Base-by-base conservation (phyloP, 805 yeast species). In the Kodamaea kakaduensis region DNA sequence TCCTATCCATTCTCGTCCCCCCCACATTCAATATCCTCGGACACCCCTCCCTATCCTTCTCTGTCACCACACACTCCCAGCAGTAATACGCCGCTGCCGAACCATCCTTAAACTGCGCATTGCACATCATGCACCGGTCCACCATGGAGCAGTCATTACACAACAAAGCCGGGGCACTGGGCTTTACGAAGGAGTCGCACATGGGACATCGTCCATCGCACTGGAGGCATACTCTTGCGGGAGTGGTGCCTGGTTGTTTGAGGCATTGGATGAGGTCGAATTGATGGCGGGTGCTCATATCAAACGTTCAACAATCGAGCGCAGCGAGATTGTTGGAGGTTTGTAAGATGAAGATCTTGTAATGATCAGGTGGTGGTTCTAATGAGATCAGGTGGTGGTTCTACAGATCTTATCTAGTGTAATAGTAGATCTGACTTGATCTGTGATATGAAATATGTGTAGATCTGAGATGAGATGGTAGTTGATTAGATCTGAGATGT, bases 191-290 rank as follows among this genome's bases (percentile, higher is more conserved):
- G 1, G 95, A 83, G 52, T 88, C 97, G 57, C 97, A 89, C 3
- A 78, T 68, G 3, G 96, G 96, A 51, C 97, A 89, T 45, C 78
- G 72, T 1, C 96, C 97, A 53, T 89, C 96, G 56, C 97, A 89
- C 54, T 74, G 84, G 20, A 76, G 78, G 50, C 97, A 89, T 3
- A 89, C 65, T 33, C 69, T 62, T 1, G 95, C 97, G 3, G 75
- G 55, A 12, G 64, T 59, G 0, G 78, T 72, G 0, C 97, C 97
- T 1, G 96, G 87, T 48, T 78, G 93, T 53, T 82, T 84, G 72
- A 84, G 64, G 53, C 97, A 89, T 64, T 81, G 78, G 2, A 84
- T 74, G 17, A 88, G 69, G 53, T 89, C 97, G 33, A 80, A 77
- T 58, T 88, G 95, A 58, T 88, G 96, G 36, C 93, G 79, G n/a